Evolutionary conservation across 768 basidiomycete species (phyloP), one percentile per base, ranked within the genome.

Genomic region (Xerocomellus chrysenteron): DNA sequence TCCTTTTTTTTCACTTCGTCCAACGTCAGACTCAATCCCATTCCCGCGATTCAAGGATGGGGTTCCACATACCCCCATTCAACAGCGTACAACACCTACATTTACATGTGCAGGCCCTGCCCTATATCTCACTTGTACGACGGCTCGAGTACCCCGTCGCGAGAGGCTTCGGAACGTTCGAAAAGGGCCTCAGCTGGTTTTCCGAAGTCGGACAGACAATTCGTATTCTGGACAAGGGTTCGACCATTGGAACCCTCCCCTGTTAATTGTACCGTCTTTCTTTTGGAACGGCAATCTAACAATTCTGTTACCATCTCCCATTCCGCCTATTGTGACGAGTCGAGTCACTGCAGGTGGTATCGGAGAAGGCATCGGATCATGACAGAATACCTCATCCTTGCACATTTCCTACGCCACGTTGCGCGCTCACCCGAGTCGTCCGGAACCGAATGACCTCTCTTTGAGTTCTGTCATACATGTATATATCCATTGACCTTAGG

Each of bases 21-120:
- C 11, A n/a, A 46, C 28, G 17, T 50, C 4, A 21, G 8, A 47
- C 43, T 53, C 33, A 56, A 21, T 4, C 11, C 30, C 32, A 16
- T 54, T 19, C n/a, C 6, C 26, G 13, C 41, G 24, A 50, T 63
- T 54, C 19, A 47, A 90, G 90, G 58, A 76, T 91, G 74, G 90
- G 90, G 1, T 92, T 91, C 65, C 90, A 92, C 66, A 88, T 91
- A 51, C 87, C 90, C 0, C 90, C 90, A 0, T 89, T 87, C 70
- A 86, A 82, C 55, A 85, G 84, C 35, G 78, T 92, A 6, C 65
- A 82, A 36, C 90, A 92, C 65, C 75, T 92, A 16, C 90, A 92
- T 67, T 71, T 92, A 39, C 90, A 92, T 65, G 82, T 87, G 24
- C 86, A 88, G 46, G 84, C 75, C 5, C 67, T 89, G 50, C 90